Percentiles rank a stretch among this genome's conserved stretches.
These are phyloP conservation scores for Larix sibirica DNA, from an alignment of 83 land plant genomes.

Conservation along the genomic window DNA sequence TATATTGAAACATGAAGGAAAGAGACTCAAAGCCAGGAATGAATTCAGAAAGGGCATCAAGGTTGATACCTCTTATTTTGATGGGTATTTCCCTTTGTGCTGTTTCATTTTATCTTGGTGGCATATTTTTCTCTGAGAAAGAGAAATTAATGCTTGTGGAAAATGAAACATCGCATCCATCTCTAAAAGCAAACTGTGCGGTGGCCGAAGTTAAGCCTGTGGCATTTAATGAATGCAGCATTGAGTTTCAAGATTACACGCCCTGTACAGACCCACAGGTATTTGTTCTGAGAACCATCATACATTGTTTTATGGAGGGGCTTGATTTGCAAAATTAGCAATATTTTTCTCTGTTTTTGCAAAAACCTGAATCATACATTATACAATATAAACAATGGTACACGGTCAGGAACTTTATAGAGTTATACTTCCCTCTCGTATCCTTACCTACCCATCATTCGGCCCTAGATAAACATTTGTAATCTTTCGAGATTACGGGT, in stretches of 20 bases:
- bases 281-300: not conserved
- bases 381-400: too few relatives aligned
- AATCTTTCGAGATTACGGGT: too few relatives aligned
- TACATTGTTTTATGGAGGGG: not conserved
- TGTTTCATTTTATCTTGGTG: conserved; percentile 15
- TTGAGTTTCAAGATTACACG: not conserved
- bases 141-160: not conserved
- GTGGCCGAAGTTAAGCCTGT: not conserved
- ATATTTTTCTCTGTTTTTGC: too few relatives aligned
- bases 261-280: conserved; percentile 10
- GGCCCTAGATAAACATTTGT: too few relatives aligned
- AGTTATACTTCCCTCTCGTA: too few relatives aligned
- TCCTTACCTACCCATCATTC: too few relatives aligned
- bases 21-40: not conserved
- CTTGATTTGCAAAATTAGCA: too few relatives aligned
- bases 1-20: not conserved
- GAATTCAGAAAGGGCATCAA: conserved; percentile 1
- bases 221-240: conserved; percentile 9
- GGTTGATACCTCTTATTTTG: conserved; percentile 4
- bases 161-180: conserved; percentile 8
- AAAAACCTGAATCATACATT: too few relatives aligned
- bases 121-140: conserved; percentile 8
- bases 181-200: not conserved
- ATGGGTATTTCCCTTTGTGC: not conserved
- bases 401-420: too few relatives aligned